Evolutionary conservation across 169 alveolate species (phyloP).

Genomic region (Babesia ovata): DNA sequence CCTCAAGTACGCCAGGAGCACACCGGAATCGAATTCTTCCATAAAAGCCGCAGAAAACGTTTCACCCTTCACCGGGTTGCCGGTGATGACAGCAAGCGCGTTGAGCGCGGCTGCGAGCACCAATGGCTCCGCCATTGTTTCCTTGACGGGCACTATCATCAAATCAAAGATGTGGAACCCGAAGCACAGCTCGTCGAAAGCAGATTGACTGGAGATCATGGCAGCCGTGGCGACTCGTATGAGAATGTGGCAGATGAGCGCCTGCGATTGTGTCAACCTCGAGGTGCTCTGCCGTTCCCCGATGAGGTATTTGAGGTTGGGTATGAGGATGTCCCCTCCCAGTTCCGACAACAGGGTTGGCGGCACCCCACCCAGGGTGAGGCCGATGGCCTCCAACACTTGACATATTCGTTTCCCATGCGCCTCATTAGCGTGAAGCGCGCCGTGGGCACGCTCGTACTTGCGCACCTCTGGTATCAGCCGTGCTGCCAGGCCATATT

Average conservation of each 20-base stretch:
- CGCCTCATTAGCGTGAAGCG: conserved; percentile 7
- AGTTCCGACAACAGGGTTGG: conserved; percentile 24
- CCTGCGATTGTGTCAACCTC: conserved; percentile 29
- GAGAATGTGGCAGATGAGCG: conserved; percentile 16
- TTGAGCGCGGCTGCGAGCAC: conserved; percentile 51
- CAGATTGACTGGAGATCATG: neutral
- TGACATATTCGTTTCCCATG: conserved; percentile 12
- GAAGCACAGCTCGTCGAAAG: conserved; percentile 57
- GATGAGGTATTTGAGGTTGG: conserved; percentile 46
- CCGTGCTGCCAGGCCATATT: conserved; percentile 40
- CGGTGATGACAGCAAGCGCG: conserved; percentile 12
- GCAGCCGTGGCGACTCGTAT: conserved; percentile 15
- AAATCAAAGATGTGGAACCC: conserved; percentile 61
- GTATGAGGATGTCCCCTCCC: conserved; percentile 27
- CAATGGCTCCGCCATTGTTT: conserved; percentile 40
- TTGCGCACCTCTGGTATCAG: conserved; percentile 26
- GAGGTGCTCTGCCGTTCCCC: conserved; percentile 60
- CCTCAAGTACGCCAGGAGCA: conserved; percentile 33
- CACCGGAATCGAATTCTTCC: conserved; percentile 38
- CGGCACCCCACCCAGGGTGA: conserved; percentile 20
- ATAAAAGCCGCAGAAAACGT: conserved; percentile 24
- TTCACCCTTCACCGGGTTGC: conserved; percentile 15
- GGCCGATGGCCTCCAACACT: conserved; percentile 28
- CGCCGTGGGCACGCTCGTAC: conserved; percentile 25
- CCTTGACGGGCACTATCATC: conserved; percentile 60